phyloP scores from a whole-genome alignment of 345 rosid species.

The Triadica sebifera region DNA sequence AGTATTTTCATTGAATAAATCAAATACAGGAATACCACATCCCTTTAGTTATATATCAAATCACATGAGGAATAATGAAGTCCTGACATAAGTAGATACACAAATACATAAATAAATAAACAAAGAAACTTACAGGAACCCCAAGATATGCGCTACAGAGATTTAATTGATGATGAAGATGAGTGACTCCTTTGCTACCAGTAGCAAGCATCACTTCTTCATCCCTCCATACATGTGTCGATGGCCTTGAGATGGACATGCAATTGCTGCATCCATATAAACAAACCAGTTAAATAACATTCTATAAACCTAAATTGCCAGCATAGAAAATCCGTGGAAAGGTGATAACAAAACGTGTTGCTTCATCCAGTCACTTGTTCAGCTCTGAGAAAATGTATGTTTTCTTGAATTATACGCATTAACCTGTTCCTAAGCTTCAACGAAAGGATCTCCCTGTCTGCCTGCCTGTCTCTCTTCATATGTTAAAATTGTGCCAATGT shows the following conservation, averaged over 20 bases:
- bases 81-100: background rate
- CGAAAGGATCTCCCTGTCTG: background rate
- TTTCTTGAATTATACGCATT: background rate
- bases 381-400: background rate
- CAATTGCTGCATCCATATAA: constrained; percentile 30
- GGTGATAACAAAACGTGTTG: background rate
- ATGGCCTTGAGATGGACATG: constrained; percentile 33
- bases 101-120: too few relatives aligned
- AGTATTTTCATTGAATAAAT: background rate
- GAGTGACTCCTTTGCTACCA: constrained; percentile 48
- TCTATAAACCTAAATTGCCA: constrained; percentile 6
- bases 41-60: constrained; percentile 1
- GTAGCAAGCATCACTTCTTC: constrained; percentile 75
- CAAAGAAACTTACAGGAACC: constrained; percentile 45
- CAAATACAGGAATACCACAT: background rate
- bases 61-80: background rate
- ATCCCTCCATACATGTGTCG: constrained; percentile 50
- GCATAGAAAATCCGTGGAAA: background rate
- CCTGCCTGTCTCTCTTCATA: background rate
- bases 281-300: constrained; percentile 11
- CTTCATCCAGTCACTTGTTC: background rate
- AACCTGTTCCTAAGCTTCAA: background rate
- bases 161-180: constrained; percentile 56
- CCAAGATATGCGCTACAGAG: constrained; percentile 77
- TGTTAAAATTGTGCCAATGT: background rate